Conservation (phyloP, 495 filamentous ascomycete genomes). For the Aspergillus nidulans region DNA sequence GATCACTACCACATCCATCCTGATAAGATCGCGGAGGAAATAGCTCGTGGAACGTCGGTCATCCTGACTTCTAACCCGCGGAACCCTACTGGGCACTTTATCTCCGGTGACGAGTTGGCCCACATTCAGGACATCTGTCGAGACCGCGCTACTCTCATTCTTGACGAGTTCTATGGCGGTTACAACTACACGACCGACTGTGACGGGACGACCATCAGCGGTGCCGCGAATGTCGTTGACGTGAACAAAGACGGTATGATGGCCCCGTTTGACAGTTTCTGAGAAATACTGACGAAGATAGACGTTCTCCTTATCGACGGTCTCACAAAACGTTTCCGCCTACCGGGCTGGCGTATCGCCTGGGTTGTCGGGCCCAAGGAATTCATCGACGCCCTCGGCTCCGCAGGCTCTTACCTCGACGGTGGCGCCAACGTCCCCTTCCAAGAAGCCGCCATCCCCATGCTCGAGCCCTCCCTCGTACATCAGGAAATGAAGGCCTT, state of each 20-base stretch:
- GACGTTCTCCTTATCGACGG: slow-evolving; percentile 93
- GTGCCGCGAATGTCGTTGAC: slow-evolving; percentile 76
- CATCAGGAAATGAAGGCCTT: slow-evolving; percentile 83
- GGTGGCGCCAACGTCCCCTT: slow-evolving; percentile 93
- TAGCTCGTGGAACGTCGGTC: slow-evolving; percentile 79
- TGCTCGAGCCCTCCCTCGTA: slow-evolving; percentile 82
- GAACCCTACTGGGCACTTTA: slow-evolving; percentile 88
- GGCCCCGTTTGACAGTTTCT: slow-evolving; percentile 28
- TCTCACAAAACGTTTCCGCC: slow-evolving; percentile 92
- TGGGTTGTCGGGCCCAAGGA: slow-evolving; percentile 96
- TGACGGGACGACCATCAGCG: slow-evolving; percentile 81
- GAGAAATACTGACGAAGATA: slow-evolving; percentile 26
- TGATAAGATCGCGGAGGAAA: slow-evolving; percentile 86
- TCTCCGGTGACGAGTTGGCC: slow-evolving; percentile 73
- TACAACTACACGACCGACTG: slow-evolving; percentile 93
- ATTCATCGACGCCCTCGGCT: slow-evolving; percentile 90
- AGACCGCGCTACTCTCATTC: slow-evolving; percentile 82
- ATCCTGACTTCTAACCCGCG: slow-evolving; percentile 95
- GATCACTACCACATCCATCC: slow-evolving; percentile 90
- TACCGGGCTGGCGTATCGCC: slow-evolving; percentile 94
- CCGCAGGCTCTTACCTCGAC: slow-evolving; percentile 92
- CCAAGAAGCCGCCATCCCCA: slow-evolving; percentile 87
- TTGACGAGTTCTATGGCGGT: slow-evolving; percentile 95
- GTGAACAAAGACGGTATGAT: slow-evolving; percentile 58
- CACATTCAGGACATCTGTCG: slow-evolving; percentile 90